Base-by-base conservation (phyloP, 805 yeast species). In the Ogataea wickerhamii region DNA sequence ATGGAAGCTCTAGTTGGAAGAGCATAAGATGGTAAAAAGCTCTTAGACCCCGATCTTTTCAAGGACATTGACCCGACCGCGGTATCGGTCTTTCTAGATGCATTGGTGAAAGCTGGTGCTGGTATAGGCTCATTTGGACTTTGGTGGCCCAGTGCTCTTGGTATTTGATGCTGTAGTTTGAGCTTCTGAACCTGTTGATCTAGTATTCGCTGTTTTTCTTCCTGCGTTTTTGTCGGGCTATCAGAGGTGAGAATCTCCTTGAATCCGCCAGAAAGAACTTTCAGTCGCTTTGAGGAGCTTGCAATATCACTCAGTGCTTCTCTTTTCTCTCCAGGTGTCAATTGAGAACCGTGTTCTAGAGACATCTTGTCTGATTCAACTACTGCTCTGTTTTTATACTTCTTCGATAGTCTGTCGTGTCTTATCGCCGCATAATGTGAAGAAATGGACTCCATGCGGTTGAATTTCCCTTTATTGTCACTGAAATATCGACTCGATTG, bases 381-480 rank as follows among this genome's bases (percentile, higher is more conserved):
- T 2, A 44, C 25, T 14, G 11, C 32, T 7, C 48, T 27, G 19
- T 19, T 7, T 28, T 37, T 13, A 22, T 12, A 8, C 16, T 10
- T 32, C 11, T 18, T 23, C 6, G 36, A 24, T 13, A 37, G 32
- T 41, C 44, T 34, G 6, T 42, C 40, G 10, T 47, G 34, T 41
- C 60, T 54, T 34, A 52, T 53, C 4, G 71, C 72, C 1, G 78
- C 72, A 41, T 73, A 73, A 41, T 73, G 78, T 6, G 61, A 56
- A 7, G 67, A 56, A 13, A 74, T 73, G 13, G 76, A 68, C 18
- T 73, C 78, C 78, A 74, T 71, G 32, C 66, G 56, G 37, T 73
- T 59, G 60, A 67, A 45, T 67, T 76, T 47, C 52, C 73, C 44
- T 67, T 73, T 47, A 60, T 68, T 58, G 42, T 67, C 68, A 39